Evolutionary conservation across 208 protist genomes (phyloP).

Genomic region (Trypanosoma conorhini): DNA sequence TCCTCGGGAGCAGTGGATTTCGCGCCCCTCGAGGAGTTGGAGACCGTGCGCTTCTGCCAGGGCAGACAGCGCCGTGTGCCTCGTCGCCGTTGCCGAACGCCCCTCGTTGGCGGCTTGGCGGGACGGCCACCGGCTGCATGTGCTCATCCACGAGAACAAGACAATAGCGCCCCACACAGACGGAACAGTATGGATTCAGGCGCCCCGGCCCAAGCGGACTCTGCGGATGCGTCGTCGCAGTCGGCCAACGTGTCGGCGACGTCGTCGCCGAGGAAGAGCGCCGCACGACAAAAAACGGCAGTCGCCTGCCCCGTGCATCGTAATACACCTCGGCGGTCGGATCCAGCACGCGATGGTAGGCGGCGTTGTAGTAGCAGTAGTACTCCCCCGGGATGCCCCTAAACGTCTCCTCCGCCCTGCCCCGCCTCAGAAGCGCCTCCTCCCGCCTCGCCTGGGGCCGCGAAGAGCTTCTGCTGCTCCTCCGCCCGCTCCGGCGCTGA

Average conservation of each 20-base stretch:
- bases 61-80: slow-evolving; percentile 35
- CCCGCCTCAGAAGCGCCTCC: not conserved
- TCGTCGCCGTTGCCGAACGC: slow-evolving; percentile 49
- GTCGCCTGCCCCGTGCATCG: slow-evolving; percentile 6
- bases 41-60: not conserved
- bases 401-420: slow-evolving; percentile 4
- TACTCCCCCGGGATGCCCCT: slow-evolving; percentile 29
- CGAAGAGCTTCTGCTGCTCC: too few species aligned
- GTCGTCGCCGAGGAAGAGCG: not conserved
- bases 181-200: slow-evolving; percentile 84
- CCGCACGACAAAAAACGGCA: slow-evolving; percentile 31
- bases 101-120: slow-evolving; percentile 33
- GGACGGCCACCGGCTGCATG: slow-evolving; percentile 46
- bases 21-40: not conserved
- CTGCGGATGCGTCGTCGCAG: slow-evolving; percentile 13
- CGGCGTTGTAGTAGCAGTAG: slow-evolving; percentile 30
- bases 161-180: slow-evolving; percentile 72
- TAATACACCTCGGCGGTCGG: slow-evolving; percentile 19
- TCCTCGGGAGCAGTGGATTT: not conserved
- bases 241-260: slow-evolving; percentile 4
- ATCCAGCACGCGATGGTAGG: slow-evolving; percentile 35
- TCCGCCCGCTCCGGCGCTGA: not conserved
- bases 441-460: not conserved
- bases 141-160: slow-evolving; percentile 68
- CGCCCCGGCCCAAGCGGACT: slow-evolving; percentile 64